Evolutionary conservation across 805 yeast species (phyloP), one percentile per base, ranked within the genome.

Genomic region (Candida easanensis): DNA sequence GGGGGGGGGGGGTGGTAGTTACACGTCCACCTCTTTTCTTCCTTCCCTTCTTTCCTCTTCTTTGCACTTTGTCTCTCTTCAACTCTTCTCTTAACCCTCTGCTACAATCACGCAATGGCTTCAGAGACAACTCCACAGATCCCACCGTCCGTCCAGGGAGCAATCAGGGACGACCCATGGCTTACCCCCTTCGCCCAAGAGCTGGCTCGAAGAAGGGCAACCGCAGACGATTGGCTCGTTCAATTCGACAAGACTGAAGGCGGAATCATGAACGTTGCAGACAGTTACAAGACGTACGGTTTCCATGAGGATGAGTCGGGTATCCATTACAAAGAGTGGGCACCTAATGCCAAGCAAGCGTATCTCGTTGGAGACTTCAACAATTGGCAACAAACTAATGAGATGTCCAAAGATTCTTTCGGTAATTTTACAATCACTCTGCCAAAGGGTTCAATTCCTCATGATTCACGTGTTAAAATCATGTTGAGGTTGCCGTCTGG

Each of bases 301-400:
- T 67, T 93, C 48, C 89, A 87, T 54, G 81, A 82, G 11, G 68
- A 77, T 49, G 42, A 44, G 17, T 17, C 20, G 13, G 60, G 60
- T 2, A 77, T 90, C 39, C 62, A 66, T 2, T 84, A 84, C 57
- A 72, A 77, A 20, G 96, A 91, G 64, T 91, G 96, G 81, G 89
- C 95, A 1, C 99, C 98, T 5, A 84, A 88, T 57, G 98, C 96
- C 2, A 57, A 56, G 4, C 68, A 61, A 36, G 97, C 93, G 2
- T 74, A 80, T 41, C 62, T 91, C n/a, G 83, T 87, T 44, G 99
- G 99, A 14, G 98, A 91, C 39, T 91, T 93, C 73, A 91, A 91
- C 64, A 60, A 71, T 48, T 91, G 99, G 99, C 69, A 80, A 52
- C 71, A 76, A 28, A 48, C 72, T 5, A 79, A 84, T 58, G 69